Conservation (phyloP, 345 rosid genomes). For the Tarenaya hassleriana region DNA sequence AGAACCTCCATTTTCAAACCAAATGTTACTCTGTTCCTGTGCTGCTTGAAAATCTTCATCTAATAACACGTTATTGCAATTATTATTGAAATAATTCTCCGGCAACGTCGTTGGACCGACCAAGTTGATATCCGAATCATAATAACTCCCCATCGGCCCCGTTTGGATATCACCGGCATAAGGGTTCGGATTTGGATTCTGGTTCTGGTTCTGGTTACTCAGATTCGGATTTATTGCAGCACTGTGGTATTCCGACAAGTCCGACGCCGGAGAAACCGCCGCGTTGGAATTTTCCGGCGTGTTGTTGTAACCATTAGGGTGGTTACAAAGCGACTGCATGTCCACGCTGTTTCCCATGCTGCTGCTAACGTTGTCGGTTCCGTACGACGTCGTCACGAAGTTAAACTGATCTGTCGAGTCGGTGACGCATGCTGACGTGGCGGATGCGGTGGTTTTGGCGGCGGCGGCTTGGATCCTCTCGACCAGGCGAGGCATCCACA, state of each 20-base stretch:
- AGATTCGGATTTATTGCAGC: conserved; percentile 34
- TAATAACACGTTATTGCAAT: conserved; percentile 23
- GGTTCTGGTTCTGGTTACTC: conserved; percentile 11
- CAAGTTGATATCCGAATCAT: conserved; percentile 37
- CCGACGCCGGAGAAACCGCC: conserved; percentile 56
- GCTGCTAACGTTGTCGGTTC: conserved; percentile 25
- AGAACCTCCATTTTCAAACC: conserved; percentile 40
- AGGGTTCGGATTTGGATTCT: conserved; percentile 33
- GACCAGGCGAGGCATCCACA: conserved; percentile 86
- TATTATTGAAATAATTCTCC: conserved; percentile 34
- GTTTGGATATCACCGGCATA: conserved; percentile 28
- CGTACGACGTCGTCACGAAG: background rate
- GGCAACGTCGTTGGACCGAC: conserved; percentile 36
- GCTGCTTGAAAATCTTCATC: conserved; percentile 38
- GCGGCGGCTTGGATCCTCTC: conserved; percentile 82
- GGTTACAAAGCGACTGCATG: background rate
- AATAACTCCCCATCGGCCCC: conserved; percentile 28
- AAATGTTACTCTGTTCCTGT: conserved; percentile 39
- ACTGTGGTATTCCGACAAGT: conserved; percentile 56
- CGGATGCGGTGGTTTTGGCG: no score
- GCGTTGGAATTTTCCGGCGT: conserved; percentile 65
- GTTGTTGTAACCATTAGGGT: conserved; percentile 26
- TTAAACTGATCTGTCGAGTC: conserved; percentile 26
- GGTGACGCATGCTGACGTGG: conserved; percentile 30
- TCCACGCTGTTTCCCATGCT: conserved; percentile 23